Evolutionary conservation across 2,329 filamentous ascomycete genomes (phyloP), one percentile per base, ranked within the genome.

Genomic region (Chaetomiaceae sp.): DNA sequence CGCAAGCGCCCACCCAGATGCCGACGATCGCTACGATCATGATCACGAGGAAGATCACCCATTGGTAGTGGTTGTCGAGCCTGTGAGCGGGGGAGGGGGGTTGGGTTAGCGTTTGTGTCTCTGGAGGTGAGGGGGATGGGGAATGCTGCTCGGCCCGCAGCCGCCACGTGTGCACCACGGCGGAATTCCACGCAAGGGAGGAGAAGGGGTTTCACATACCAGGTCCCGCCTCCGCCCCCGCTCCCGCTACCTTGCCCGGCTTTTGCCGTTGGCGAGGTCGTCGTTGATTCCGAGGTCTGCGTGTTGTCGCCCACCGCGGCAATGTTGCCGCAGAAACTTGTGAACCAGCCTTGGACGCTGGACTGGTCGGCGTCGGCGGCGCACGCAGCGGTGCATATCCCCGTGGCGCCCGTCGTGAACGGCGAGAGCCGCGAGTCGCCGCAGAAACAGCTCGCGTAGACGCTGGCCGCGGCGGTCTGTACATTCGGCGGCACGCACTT

Each of bases 21-120:
- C 72, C 71, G 12, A 74, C 68, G 51, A 94, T 85, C 43, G 72
- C 83, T 49, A 91, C 70, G 35, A 83, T 74, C 22, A 94, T 73
- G 51, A 91, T 70, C 54, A 88, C 81, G 43, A 93, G 73, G 75
- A 93, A 88, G 52, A 91, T 74, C 37, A 94, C 78, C 87, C 87
- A 95, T 69, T 81, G 75, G 71, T 79, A 88, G 64, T 91, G 86
- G 22, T 70, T 74, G 7, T 75, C 73, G 40, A 86, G 67, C 84
- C 85, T 88, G 51, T 3, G 3, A 29, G n/a, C 33, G 18, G 11
- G 9, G 3, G 4, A 3, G n/a, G n/a, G n/a, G n/a, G n/a, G n/a
- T n/a, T n/a, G n/a, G n/a, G n/a, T n/a, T n/a, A n/a, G n/a, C n/a
- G n/a, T n/a, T n/a, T n/a, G n/a, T n/a, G n/a, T n/a, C n/a, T n/a